phyloP scores from a whole-genome alignment of 495 filamentous ascomycete genomes.

The Lophiostoma macrostomum region DNA sequence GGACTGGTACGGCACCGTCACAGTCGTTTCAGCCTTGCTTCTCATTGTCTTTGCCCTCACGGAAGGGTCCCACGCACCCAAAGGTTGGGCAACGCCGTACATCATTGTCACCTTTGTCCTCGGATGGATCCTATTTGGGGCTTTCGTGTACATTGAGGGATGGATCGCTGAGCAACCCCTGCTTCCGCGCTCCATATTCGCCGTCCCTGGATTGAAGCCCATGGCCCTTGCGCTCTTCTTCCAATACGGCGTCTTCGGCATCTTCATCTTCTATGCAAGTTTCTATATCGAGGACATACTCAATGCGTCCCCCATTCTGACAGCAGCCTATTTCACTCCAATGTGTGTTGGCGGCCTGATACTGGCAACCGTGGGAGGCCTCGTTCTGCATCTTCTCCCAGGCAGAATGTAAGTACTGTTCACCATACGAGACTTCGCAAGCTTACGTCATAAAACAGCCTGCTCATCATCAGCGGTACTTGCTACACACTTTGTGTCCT shows the following conservation, averaged over 20 bases:
- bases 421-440: not conserved
- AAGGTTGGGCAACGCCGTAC: constrained; percentile 72
- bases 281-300: constrained; percentile 72
- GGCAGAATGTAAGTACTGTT: constrained; percentile 48
- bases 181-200: constrained; percentile 71
- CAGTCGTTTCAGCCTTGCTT: constrained; percentile 64
- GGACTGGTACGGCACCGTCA: constrained; percentile 66
- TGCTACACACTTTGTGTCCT: constrained; percentile 63
- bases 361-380: constrained; percentile 67
- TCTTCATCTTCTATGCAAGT: constrained; percentile 74
- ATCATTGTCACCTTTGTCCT: constrained; percentile 60
- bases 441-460: not conserved
- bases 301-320: constrained; percentile 61
- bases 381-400: constrained; percentile 71
- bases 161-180: constrained; percentile 71
- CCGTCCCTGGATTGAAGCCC: constrained; percentile 67
- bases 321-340: constrained; percentile 76
- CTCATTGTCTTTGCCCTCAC: constrained; percentile 79
- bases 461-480: constrained; percentile 61
- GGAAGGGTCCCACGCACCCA: constrained; percentile 64
- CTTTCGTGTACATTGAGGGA: constrained; percentile 69
- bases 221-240: constrained; percentile 67
- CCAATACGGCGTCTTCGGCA: constrained; percentile 71
- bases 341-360: constrained; percentile 73
- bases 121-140: constrained; percentile 55